phyloP scores from a whole-genome alignment of 352 stramenopile genomes.

The Blastocystis sp. region DNA sequence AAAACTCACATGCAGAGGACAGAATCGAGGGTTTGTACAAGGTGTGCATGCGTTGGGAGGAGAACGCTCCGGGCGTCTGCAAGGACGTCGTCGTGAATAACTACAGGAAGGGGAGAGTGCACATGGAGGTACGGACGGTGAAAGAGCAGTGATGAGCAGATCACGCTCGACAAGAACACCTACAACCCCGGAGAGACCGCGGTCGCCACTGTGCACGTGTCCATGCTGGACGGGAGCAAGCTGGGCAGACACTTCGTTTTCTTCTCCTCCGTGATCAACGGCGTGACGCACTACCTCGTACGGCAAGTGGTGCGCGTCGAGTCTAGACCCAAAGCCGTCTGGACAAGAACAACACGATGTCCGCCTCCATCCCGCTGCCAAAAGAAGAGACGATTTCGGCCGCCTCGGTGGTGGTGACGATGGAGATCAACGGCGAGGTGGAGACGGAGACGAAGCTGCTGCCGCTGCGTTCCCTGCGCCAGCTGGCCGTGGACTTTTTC shows the following conservation, averaged over 20 bases:
- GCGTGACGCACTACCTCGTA: neutral
- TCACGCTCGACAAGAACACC: slow-evolving; percentile 1
- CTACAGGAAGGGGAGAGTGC: neutral
- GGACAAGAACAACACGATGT: neutral
- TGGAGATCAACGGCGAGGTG: neutral
- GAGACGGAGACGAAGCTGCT: neutral
- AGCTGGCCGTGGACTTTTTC: neutral
- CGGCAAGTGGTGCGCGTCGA: neutral
- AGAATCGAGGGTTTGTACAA: neutral
- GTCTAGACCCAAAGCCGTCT: neutral
- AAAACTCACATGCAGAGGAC: neutral
- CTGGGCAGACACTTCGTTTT: neutral
- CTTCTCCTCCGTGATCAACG: neutral
- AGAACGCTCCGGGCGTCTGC: neutral
- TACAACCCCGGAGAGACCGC: slow-evolving; percentile 19
- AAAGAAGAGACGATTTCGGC: neutral
- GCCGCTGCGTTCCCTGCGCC: neutral
- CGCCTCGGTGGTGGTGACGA: neutral
- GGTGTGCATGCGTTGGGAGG: neutral
- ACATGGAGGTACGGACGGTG: neutral
- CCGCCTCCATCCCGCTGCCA: neutral
- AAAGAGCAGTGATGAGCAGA: neutral
- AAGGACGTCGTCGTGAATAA: neutral
- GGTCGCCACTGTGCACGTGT: neutral
- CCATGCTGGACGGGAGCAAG: neutral